Base-by-base conservation (phyloP, 2,329 filamentous ascomycete species). In the Exophiala oligosperma region DNA sequence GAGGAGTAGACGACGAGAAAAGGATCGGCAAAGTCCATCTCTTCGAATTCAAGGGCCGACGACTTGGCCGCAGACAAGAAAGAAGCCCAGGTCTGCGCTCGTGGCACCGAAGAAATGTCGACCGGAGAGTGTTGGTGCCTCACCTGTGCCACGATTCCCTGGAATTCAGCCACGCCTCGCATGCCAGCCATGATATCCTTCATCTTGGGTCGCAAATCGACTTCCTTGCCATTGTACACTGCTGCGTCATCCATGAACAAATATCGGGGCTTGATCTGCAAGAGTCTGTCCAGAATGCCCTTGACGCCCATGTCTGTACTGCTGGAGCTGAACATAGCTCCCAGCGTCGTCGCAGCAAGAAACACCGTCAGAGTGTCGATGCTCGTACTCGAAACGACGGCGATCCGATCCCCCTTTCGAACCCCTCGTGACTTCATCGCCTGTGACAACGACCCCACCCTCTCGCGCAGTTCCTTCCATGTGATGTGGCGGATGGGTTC, bases 171-270 rank as follows among this genome's bases (percentile, higher is more conserved):
- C 49, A 87, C 82, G 0, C 71, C 78, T 28, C 77, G 75, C 79
- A 94, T 82, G 0, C 88, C 89, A 1, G 76, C 71, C 0, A 87
- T 79, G 17, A 91, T 80, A 38, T 87, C 83, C 26, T 72, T 71
- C 74, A 95, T 93, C 75, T 94, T 94, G 0, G 77, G 73, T 3
- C 88, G 78, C 40, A 95, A 76, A 67, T 94, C 89, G 24, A 89
- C 78, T 0, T 77, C 83, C 72, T 89, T 90, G 47, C 89, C 89
- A 65, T 93, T 93, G 66, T 95, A 95, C 2, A 93, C 74, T 0
- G 90, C 83, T 38, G 81, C 85, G 66, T 94, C 91, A 66, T 96
- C 91, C 68, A 93, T 86, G 69, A 95, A 94, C n/a, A 96, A 79
- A 69, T 84, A 90, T 72, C 84, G 87, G 3, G 91, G 91, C 64